Conservation (phyloP, 2,329 filamentous ascomycete species). For the Sclerotinia borealis region DNA sequence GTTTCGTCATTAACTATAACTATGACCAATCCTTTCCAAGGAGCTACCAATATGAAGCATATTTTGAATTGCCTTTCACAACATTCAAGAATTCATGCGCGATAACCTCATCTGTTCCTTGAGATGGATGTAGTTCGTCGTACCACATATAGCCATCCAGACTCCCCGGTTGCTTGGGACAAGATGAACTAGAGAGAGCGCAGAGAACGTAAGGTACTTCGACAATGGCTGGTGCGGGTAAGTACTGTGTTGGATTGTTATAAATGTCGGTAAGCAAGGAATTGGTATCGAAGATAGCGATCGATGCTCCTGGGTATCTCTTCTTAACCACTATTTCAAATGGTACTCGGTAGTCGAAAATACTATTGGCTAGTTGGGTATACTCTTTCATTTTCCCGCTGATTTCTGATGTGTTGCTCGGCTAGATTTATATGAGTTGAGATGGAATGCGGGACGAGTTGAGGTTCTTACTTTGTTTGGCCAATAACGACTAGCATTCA, state of each 20-base stretch:
- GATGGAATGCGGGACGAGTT: neutral
- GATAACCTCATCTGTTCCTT: constrained; percentile 53
- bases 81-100: constrained; percentile 51
- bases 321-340: constrained; percentile 39
- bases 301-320: constrained; percentile 51
- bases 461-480: constrained; percentile 25
- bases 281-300: constrained; percentile 65
- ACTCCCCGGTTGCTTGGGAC: constrained; percentile 33
- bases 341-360: constrained; percentile 45
- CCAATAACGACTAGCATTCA: constrained; percentile 42
- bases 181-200: constrained; percentile 31
- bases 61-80: constrained; percentile 39
- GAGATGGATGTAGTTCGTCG: constrained; percentile 67
- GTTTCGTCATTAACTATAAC: neutral
- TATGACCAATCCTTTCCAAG: neutral
- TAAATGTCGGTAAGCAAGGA: constrained; percentile 59
- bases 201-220: constrained; percentile 54
- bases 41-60: constrained; percentile 32
- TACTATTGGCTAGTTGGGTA: constrained; percentile 43
- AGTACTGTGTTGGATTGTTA: constrained; percentile 51
- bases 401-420: constrained; percentile 43
- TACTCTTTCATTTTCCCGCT: constrained; percentile 45
- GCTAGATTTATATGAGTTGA: constrained; percentile 35
- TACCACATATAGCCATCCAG: constrained; percentile 65
- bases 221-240: constrained; percentile 58